Evolutionary conservation across 257 asterid genomes (phyloP).

Genomic region (Nicotiana noctiflora): DNA sequence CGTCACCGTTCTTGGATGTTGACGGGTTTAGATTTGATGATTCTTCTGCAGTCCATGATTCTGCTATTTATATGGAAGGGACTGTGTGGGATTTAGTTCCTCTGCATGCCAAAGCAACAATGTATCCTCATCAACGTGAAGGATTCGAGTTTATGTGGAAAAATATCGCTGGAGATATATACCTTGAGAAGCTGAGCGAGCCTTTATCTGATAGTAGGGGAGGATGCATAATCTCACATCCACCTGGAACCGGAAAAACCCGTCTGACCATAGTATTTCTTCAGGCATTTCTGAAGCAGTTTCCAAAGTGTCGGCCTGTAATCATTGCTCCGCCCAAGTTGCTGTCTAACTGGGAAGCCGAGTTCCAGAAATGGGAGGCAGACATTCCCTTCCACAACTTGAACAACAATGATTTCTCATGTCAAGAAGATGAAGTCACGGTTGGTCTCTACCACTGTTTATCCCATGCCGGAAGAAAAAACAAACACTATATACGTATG

Average conservation of each 20-base stretch:
- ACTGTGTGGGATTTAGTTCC: slow-evolving; percentile 56
- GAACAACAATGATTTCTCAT: slow-evolving; percentile 32
- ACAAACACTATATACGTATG: slow-evolving; percentile 16
- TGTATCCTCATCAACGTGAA: slow-evolving; percentile 60
- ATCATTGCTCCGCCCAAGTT: slow-evolving; percentile 68
- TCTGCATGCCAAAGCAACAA: slow-evolving; percentile 9
- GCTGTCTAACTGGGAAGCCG: slow-evolving; percentile 69
- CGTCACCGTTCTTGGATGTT: neutral
- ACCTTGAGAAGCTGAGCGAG: slow-evolving; percentile 30
- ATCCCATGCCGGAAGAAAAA: slow-evolving; percentile 8
- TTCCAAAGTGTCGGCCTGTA: slow-evolving; percentile 52
- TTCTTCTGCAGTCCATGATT: neutral
- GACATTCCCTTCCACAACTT: slow-evolving; percentile 53
- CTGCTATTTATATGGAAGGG: slow-evolving; percentile 13
- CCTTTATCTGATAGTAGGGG: slow-evolving; percentile 29
- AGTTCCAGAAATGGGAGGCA: slow-evolving; percentile 50
- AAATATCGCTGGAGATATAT: slow-evolving; percentile 54
- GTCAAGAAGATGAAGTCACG: slow-evolving; percentile 23
- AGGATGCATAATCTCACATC: slow-evolving; percentile 84
- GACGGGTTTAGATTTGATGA: slow-evolving; percentile 11
- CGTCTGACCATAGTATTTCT: slow-evolving; percentile 58
- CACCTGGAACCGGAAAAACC: slow-evolving; percentile 89
- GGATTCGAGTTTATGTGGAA: slow-evolving; percentile 63
- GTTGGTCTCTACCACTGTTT: slow-evolving; percentile 4
- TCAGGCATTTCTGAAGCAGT: slow-evolving; percentile 44